These are phyloP conservation scores for Magnolia changhungtana DNA, from an alignment of 164 flowering plant genomes.

Conservation along the genomic window DNA sequence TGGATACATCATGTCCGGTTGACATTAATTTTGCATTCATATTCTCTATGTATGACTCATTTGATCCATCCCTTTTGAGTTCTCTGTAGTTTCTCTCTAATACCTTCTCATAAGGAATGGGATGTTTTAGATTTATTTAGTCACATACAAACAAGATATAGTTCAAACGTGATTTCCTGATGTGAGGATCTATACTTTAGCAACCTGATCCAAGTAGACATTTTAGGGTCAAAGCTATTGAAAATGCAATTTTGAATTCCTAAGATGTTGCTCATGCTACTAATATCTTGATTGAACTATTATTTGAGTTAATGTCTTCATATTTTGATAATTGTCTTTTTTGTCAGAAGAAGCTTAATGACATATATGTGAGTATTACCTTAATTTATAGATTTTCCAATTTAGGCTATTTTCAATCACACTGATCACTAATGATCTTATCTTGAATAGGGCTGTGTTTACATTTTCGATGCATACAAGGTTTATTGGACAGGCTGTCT, in stretches of 20 bases:
- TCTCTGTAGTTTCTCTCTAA: too few species aligned
- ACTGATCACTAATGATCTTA: constrained; percentile 10
- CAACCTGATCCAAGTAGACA: constrained; percentile 2
- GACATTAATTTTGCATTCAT: too few species aligned
- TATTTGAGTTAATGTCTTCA: not conserved
- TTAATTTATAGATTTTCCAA: too few species aligned
- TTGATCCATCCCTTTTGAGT: too few species aligned
- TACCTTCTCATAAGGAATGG: too few species aligned
- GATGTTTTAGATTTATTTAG: not conserved
- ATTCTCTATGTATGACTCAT: too few species aligned
- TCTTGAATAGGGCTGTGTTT: constrained; percentile 71
- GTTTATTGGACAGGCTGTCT: constrained; percentile 80
- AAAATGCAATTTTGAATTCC: not conserved
- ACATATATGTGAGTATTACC: not conserved
- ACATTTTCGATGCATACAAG: constrained; percentile 83
- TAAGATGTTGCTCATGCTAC: not conserved
- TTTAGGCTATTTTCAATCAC: not conserved
- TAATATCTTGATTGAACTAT: too few species aligned
- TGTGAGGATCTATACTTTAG: not conserved
- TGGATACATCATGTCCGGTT: too few species aligned
- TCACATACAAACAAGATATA: not conserved
- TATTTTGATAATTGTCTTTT: not conserved
- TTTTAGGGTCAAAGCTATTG: not conserved
- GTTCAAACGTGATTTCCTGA: not conserved
- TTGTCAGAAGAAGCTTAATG: not conserved